Evolutionary conservation across 2,329 filamentous ascomycete genomes (phyloP).

Genomic region (Elsinoe batatas): DNA sequence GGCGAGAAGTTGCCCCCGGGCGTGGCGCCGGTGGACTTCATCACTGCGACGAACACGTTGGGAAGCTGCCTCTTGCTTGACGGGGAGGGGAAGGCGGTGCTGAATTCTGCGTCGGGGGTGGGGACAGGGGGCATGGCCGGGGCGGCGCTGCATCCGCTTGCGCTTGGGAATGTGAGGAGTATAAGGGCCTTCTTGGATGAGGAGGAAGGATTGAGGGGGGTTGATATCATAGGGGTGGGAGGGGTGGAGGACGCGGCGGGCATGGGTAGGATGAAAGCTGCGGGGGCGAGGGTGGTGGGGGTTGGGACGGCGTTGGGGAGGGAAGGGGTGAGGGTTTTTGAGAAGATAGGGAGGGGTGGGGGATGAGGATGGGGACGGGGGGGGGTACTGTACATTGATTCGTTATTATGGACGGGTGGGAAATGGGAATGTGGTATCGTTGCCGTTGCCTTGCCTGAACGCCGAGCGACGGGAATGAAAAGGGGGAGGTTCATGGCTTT

Average conservation of each 20-base stretch:
- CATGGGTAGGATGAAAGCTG: constrained; percentile 54
- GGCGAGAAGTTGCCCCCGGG: constrained; percentile 16
- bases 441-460: neutral
- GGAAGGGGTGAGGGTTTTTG: constrained; percentile 53
- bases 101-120: constrained; percentile 43
- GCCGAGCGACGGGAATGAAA: neutral
- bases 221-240: constrained; percentile 61
- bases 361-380: neutral
- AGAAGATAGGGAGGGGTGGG: constrained; percentile 38
- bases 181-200: constrained; percentile 52
- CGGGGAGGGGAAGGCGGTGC: constrained; percentile 24
- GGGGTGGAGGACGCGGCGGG: constrained; percentile 57
- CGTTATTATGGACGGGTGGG: neutral
- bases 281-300: constrained; percentile 57
- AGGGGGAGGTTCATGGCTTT: constrained; percentile 3
- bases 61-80: constrained; percentile 55
- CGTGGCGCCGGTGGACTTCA: constrained; percentile 48
- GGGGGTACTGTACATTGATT: neutral
- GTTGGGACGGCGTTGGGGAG: constrained; percentile 60
- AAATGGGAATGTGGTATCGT: neutral
- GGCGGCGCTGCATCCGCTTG: constrained; percentile 60
- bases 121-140: constrained; percentile 66
- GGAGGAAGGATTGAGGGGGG: constrained; percentile 37
- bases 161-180: constrained; percentile 64
- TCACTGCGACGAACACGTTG: constrained; percentile 66